Evolutionary conservation across 495 filamentous ascomycete genomes (phyloP).

Genomic region (Penicillium cataractarum): DNA sequence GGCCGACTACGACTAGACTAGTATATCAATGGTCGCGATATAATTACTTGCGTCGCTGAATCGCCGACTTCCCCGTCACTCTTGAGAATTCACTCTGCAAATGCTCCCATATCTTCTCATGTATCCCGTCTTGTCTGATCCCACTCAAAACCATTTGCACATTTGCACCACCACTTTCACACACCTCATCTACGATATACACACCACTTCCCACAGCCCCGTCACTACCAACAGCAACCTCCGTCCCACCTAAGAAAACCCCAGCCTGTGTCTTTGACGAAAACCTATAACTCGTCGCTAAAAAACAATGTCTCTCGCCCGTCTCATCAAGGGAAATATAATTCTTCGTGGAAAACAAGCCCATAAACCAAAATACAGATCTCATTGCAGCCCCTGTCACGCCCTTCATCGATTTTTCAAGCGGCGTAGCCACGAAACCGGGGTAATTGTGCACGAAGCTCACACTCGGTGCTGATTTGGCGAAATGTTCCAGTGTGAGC

Average conservation of each 20-base stretch:
- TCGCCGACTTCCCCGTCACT: neutral
- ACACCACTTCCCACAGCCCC: neutral
- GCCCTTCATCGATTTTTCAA: conserved; percentile 11
- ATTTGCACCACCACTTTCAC: neutral
- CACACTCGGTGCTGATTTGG: conserved; percentile 27
- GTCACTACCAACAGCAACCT: conserved; percentile 1
- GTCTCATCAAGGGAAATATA: conserved; percentile 2
- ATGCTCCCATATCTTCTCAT: conserved; percentile 5
- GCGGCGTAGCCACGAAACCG: conserved; percentile 38
- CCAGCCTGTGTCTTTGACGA: neutral
- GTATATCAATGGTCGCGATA: too few relatives aligned
- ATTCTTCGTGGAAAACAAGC: neutral
- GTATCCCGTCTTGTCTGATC: neutral
- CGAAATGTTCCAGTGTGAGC: conserved; percentile 30
- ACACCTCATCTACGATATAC: neutral
- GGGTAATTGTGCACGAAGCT: conserved; percentile 46
- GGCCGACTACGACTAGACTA: too few relatives aligned
- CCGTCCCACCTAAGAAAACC: neutral
- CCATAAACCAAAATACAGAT: neutral
- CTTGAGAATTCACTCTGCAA: neutral
- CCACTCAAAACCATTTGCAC: neutral
- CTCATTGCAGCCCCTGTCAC: neutral
- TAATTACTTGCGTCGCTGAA: too few relatives aligned
- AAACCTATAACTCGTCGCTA: neutral
- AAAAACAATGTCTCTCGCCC: neutral